A percentile compares a stretch with the other conserved stretches of the same genome.
phyloP scores from a whole-genome alignment of 169 alveolate genomes.

The Plasmodium chabaudi region DNA sequence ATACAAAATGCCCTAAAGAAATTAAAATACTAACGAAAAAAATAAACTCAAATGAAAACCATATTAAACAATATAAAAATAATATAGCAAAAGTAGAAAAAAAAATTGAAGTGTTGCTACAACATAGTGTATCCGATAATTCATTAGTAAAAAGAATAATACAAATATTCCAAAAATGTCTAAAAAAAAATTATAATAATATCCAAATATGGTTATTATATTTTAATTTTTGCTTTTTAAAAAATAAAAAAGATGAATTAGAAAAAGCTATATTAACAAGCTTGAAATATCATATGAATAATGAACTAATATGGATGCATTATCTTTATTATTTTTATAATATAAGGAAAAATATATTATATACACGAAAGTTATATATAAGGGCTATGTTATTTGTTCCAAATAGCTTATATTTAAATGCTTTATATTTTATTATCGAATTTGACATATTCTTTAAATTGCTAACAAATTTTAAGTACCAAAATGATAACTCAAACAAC shows the following conservation, averaged over 20 bases:
- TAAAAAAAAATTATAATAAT: constrained; percentile 59
- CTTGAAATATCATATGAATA: constrained; percentile 42
- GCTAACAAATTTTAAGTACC: constrained; percentile 34
- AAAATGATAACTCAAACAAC: constrained; percentile 10
- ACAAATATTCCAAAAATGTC: constrained; percentile 29
- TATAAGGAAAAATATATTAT: constrained; percentile 32
- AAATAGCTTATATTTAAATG: constrained; percentile 17
- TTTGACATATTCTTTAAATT: constrained; percentile 39
- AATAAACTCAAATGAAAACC: constrained; percentile 33
- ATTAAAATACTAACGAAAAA: constrained; percentile 11
- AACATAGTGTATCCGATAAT: constrained; percentile 32
- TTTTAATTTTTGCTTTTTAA: constrained; percentile 49
- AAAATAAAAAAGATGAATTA: constrained; percentile 21
- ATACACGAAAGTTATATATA: constrained; percentile 58
- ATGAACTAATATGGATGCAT: constrained; percentile 61
- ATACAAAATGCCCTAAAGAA: constrained; percentile 19
- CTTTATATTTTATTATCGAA: constrained; percentile 43
- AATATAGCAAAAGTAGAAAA: constrained; percentile 29
- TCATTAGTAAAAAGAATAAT: constrained; percentile 61
- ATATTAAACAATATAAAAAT: constrained; percentile 25
- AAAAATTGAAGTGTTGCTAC: constrained; percentile 41
- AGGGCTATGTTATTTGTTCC: constrained; percentile 63
- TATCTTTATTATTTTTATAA: constrained; percentile 46
- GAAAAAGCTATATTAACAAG: constrained; percentile 56
- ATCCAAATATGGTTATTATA: constrained; percentile 53